phyloP scores from a whole-genome alignment of 139 green algal genomes.

The Chlorokybus atmophyticus region DNA sequence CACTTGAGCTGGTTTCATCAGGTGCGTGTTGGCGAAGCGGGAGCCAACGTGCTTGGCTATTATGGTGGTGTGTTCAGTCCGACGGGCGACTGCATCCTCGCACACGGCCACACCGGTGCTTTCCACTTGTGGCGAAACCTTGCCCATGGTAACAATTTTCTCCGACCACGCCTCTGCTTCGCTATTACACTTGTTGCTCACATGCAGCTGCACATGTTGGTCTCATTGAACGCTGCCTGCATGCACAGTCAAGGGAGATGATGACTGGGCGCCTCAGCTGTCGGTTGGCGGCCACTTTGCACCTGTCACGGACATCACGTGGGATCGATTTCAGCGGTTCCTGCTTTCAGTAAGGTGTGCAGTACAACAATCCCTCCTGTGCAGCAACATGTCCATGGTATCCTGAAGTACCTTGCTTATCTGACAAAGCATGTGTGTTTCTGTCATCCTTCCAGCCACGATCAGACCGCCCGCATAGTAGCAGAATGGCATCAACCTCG shows the following conservation, averaged over 20 bases:
- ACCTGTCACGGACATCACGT: constrained; percentile 58
- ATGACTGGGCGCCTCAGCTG: constrained; percentile 50
- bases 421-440: too few species aligned
- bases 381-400: too few species aligned
- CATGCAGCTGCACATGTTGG: too few species aligned
- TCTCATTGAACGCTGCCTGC: too few species aligned
- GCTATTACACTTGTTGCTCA: too few species aligned
- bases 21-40: constrained; percentile 63
- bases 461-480: constrained; percentile 71
- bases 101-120: constrained; percentile 72
- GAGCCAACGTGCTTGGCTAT: constrained; percentile 47
- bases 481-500: constrained; percentile 3
- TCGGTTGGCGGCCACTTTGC: constrained; percentile 66
- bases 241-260: background rate
- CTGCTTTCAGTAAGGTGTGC: constrained; percentile 23
- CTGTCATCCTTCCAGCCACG: too few species aligned
- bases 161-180: background rate
- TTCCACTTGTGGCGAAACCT: constrained; percentile 73
- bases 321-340: constrained; percentile 33
- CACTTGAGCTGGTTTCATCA: constrained; percentile 68
- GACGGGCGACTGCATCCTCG: constrained; percentile 44
- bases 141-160: background rate
- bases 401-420: too few species aligned
- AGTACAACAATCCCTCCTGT: too few species aligned
- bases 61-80: constrained; percentile 53